Base-by-base conservation (phyloP, 768 basidiomycete genomes). In the Lactarius tabidus region DNA sequence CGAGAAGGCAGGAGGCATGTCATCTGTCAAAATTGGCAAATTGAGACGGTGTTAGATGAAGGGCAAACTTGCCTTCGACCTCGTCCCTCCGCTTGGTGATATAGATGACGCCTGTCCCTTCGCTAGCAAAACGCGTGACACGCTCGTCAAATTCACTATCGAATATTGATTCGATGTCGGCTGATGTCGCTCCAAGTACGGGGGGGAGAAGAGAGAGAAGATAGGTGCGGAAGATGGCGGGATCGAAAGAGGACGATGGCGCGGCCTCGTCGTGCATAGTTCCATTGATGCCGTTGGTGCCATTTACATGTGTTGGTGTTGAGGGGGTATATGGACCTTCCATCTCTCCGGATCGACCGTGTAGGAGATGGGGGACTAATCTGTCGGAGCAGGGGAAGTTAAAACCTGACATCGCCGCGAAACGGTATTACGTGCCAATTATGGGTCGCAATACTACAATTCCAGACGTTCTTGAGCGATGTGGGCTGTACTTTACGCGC, bases 51-150 rank as follows among this genome's bases (percentile, higher is more conserved):
- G 54, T 33, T 2, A 65, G 43, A 55, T 36, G 31, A 57, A 29
- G 29, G 48, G 63, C 38, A 38, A 29, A 60, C 69, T 71, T 81
- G 90, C 92, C 88, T 77, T 91, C 91, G 17, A 79, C 77, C 57
- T 90, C 90, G 39, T 91, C 87, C 75, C 80, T 88, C 64, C 81
- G 79, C 78, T 94, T 93, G 41, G 91, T 87, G 33, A 95, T 86
- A 74, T 94, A 95, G 53, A 94, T 78, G 33, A 88, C 90, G 17
- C 84, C 90, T 7, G 87, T 87, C 33, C 83, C 85, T 68, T 95
- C 93, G 4, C 79, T 78, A 9, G 90, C 87, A 77, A 94, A 95
- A 62, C 87, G 83, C 57, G 82, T 74, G 26, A 93, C 88, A 70
- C 84, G 86, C 68, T 90, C 91, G 62, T 88, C 82, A 67, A 92